Evolutionary conservation across 768 basidiomycete species (phyloP), one percentile per base, ranked within the genome.

Genomic region (Suillus subluteus): DNA sequence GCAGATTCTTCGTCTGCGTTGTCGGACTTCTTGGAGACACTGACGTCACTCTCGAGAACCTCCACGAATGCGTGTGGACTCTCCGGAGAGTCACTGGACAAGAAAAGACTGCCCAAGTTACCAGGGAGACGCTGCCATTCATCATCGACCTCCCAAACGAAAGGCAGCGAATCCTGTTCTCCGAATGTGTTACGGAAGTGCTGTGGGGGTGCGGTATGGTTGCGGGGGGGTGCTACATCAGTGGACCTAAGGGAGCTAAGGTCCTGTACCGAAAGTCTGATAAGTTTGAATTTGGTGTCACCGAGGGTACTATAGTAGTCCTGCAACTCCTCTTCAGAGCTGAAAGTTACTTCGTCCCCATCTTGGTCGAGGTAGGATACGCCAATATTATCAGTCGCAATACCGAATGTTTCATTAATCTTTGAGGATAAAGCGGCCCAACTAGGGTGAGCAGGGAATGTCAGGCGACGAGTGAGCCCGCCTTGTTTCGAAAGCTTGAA

Each of bases 301-400:
- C 72, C 65, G 66, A 79, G 71, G 8, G 79, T 78, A 37, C 73
- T 71, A 73, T 90, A 93, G 73, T 84, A 91, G 66, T 94, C 91
- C 64, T 84, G 83, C n/a, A 94, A 84, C 75, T 95, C 93, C 41
- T 88, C 88, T 64, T 92, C 82, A 4, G 92, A 87, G 76, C 86
- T 91, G 65, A 94, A 81, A 13, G 92, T 94, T 68, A 95, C 87
- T 67, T 89, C 86, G 72, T 94, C 93, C 46, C 86, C 84, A 72
- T 94, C 92, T 40, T 75, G 74, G 75, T 95, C 93, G 59, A 88
- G 67, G 75, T 95, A 94, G 40, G 89, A 87, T 41, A 91, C 88
- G 3, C 82, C 91, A 62, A 93, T 79, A 62, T 83, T 82, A 65
- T 85, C 84, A 63, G 77, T 64, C 4, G 90, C 85, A 48, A 94